These are phyloP conservation scores for Fraxinus velutina DNA, from an alignment of 305 asterid species.

Conservation along the genomic window DNA sequence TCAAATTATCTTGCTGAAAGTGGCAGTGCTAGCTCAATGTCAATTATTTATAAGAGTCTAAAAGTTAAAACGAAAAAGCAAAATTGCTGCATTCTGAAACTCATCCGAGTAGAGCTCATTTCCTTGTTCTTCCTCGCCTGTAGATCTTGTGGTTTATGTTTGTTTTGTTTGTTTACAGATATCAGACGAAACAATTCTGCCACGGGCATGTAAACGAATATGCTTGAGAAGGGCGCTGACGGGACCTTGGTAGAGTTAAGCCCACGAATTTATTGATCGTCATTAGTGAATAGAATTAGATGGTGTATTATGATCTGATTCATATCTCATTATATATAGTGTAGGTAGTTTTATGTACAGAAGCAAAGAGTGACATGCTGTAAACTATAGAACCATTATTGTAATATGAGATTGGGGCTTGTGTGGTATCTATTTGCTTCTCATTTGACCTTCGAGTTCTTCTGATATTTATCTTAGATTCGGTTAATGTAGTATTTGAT, in stretches of 20 bases:
- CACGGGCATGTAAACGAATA: constrained; percentile 45
- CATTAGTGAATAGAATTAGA: constrained; percentile 20
- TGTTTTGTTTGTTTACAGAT: neutral
- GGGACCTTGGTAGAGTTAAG: constrained; percentile 64
- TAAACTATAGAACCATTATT: constrained; percentile 27
- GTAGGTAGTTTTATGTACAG: constrained; percentile 33
- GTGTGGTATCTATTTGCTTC: constrained; percentile 28
- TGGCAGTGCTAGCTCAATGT: neutral
- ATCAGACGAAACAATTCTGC: constrained; percentile 41
- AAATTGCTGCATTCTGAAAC: neutral
- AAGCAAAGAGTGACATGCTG: constrained; percentile 30
- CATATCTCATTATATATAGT: constrained; percentile 20
- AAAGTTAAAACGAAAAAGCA: neutral
- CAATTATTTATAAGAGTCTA: neutral
- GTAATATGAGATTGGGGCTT: neutral
- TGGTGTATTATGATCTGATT: constrained; percentile 22
- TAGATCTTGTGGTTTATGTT: neutral
- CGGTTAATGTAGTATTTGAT: neutral
- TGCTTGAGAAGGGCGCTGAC: constrained; percentile 73
- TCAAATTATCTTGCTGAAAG: neutral
- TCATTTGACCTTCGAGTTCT: constrained; percentile 19
- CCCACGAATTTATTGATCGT: neutral
- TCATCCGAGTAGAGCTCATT: neutral
- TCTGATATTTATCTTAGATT: neutral
- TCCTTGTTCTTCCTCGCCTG: neutral